These are phyloP conservation scores for Candida railenensis DNA, from an alignment of 805 yeast species.

Conservation along the genomic window DNA sequence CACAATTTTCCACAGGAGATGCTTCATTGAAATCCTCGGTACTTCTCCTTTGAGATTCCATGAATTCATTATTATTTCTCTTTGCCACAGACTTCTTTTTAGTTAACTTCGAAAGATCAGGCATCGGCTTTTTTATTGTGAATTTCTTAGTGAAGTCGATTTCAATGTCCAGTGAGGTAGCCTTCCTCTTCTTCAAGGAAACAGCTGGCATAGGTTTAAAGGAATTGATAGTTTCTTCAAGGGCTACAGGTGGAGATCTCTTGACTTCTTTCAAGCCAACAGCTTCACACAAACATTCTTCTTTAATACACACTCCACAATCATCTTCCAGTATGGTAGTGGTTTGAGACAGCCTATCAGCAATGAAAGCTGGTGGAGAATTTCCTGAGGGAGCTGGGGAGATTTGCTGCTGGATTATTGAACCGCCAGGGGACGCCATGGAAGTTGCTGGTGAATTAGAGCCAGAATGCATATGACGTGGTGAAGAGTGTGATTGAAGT, in stretches of 20 bases:
- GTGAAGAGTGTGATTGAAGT: neutral
- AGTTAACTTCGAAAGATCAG: conserved; percentile 33
- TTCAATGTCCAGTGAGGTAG: conserved; percentile 27
- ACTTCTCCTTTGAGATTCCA: conserved; percentile 15
- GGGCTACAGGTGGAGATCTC: conserved; percentile 10
- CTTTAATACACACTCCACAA: conserved; percentile 70
- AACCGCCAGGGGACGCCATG: conserved; percentile 26
- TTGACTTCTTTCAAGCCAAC: conserved; percentile 40
- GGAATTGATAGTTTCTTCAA: conserved; percentile 34
- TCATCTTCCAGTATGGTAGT: conserved; percentile 15
- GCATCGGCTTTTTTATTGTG: conserved; percentile 34
- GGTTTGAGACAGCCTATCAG: conserved; percentile 1
- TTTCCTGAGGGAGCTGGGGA: conserved; percentile 55
- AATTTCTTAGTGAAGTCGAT: conserved; percentile 57
- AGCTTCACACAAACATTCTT: conserved; percentile 64
- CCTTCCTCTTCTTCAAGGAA: conserved; percentile 39
- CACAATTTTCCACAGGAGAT: conserved; percentile 74
- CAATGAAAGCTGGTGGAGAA: conserved; percentile 36
- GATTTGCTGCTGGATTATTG: conserved; percentile 39
- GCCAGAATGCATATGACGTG: neutral
- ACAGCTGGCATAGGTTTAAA: conserved; percentile 70
- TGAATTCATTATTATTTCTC: conserved; percentile 6
- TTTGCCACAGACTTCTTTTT: conserved; percentile 5
- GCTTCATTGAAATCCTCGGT: conserved; percentile 36
- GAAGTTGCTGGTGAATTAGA: conserved; percentile 6